A percentile compares a stretch with the other conserved stretches of the same genome.
phyloP scores from a whole-genome alignment of 257 asterid species.

The Misopates orontium region DNA sequence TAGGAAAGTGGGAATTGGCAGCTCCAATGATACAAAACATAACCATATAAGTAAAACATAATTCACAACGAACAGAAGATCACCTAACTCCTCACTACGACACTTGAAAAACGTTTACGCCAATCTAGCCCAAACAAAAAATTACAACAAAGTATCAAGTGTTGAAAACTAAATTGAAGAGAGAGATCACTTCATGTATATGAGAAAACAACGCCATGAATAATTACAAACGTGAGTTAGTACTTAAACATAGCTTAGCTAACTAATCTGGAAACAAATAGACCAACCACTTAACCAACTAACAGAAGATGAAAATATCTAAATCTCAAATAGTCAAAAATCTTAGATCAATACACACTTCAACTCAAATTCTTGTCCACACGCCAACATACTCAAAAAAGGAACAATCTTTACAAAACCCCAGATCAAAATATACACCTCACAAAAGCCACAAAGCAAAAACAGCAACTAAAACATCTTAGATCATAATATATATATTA shows the following conservation, averaged over 20 bases:
- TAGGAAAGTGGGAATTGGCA: neutral
- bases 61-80: neutral
- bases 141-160: no score
- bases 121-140: neutral
- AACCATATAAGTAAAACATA: slow-evolving; percentile 11
- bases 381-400: neutral
- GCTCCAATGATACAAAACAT: neutral
- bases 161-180: no score
- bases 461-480: neutral
- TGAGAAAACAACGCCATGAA: no score
- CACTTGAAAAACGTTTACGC: neutral
- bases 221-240: no score
- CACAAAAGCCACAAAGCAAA: neutral
- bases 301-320: no score
- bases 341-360: no score
- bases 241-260: no score
- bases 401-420: neutral
- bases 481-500: no score
- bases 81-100: neutral
- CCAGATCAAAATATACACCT: slow-evolving; percentile 1
- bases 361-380: neutral
- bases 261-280: no score
- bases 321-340: no score
- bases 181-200: no score
- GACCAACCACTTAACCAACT: no score